These are phyloP conservation scores for Graphiopsis chlorocephala DNA, from an alignment of 2,329 filamentous ascomycete genomes.

Conservation along the genomic window DNA sequence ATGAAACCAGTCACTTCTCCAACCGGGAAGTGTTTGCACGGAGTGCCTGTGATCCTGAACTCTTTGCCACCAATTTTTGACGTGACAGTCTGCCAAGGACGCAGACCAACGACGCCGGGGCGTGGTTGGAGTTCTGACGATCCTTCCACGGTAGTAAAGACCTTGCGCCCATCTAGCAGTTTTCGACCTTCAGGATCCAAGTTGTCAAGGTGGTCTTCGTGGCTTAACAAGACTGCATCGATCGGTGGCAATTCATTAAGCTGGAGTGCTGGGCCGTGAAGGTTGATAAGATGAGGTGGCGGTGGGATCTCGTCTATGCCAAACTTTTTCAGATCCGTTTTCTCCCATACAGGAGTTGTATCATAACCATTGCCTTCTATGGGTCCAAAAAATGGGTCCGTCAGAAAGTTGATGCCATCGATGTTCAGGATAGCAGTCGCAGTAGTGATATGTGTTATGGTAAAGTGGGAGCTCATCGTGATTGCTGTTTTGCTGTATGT, in stretches of 20 bases:
- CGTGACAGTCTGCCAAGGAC: conserved; percentile 29
- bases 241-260: conserved; percentile 45
- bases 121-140: conserved; percentile 44
- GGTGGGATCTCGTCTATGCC: no score
- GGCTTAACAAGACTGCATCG: conserved; percentile 50
- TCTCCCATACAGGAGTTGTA: no score
- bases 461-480: not conserved
- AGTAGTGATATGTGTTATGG: not conserved
- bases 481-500: no score
- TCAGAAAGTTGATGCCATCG: conserved; percentile 1
- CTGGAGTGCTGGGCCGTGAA: conserved; percentile 33
- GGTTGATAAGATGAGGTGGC: not conserved
- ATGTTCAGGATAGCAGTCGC: conserved; percentile 3
- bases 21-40: conserved; percentile 44
- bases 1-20: conserved; percentile 49
- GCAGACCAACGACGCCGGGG: conserved; percentile 38
- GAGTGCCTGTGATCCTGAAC: conserved; percentile 45
- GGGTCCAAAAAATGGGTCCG: conserved; percentile 6
- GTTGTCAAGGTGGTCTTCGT: conserved; percentile 53
- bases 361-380: no score
- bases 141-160: conserved; percentile 48
- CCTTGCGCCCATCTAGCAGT: conserved; percentile 46
- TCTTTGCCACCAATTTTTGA: conserved; percentile 33
- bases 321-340: not conserved
- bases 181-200: conserved; percentile 47